These are phyloP conservation scores for Exophiala aquamarina DNA, from an alignment of 2,329 filamentous ascomycete genomes.

Conservation along the genomic window DNA sequence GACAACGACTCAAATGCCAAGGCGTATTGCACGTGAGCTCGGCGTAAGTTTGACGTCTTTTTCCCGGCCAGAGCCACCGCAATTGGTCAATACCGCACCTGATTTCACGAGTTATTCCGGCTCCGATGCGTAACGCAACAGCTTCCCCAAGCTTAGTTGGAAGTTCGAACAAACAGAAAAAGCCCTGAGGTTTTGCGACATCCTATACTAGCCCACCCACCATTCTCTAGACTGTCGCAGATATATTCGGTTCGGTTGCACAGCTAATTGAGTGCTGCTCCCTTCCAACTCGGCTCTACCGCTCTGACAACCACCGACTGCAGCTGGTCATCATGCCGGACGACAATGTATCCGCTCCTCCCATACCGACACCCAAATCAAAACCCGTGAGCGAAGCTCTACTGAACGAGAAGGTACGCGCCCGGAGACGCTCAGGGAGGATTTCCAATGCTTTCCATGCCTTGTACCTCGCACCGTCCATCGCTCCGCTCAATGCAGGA, in stretches of 20 bases:
- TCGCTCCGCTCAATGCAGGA: too few relatives aligned
- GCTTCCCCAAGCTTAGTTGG: slow-evolving; percentile 4
- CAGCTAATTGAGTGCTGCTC: too few relatives aligned
- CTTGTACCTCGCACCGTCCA: neutral
- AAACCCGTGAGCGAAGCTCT: slow-evolving; percentile 93
- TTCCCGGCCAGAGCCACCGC: too few relatives aligned
- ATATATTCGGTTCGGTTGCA: slow-evolving; percentile 1
- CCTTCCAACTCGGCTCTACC: too few relatives aligned
- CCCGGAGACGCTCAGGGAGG: neutral
- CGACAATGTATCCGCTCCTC: slow-evolving; percentile 54
- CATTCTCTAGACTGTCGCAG: neutral
- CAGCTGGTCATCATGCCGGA: slow-evolving; percentile 60
- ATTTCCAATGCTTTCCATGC: too few relatives aligned
- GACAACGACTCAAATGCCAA: too few relatives aligned
- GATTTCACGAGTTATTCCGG: neutral
- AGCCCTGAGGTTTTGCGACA: too few relatives aligned
- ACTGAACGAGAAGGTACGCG: slow-evolving; percentile 92
- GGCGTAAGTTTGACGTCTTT: too few relatives aligned
- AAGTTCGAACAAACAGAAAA: too few relatives aligned
- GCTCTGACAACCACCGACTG: too few relatives aligned
- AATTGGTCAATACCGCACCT: too few relatives aligned
- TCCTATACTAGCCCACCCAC: neutral
- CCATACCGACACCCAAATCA: slow-evolving; percentile 67
- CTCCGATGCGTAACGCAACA: slow-evolving; percentile 2
- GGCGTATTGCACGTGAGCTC: too few relatives aligned